Percentiles rank a stretch among this genome's conserved stretches.
Conservation (phyloP, 2,329 filamentous ascomycete species). For the Ophiosphaerella narmari region DNA sequence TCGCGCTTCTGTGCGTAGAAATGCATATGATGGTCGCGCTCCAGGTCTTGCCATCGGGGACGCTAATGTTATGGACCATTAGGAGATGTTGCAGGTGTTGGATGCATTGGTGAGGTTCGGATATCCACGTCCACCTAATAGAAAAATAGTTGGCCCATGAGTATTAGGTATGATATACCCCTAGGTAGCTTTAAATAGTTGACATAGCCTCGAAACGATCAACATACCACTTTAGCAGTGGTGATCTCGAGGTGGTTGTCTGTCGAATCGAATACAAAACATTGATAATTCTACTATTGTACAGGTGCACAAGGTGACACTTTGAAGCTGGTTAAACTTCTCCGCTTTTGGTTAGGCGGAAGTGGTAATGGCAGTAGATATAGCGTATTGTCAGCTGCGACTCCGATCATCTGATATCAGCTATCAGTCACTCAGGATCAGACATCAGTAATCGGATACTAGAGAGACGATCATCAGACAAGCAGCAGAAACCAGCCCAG, state of each 20-base stretch:
- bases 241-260: conserved; percentile 4
- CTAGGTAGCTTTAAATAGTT: conserved; percentile 1
- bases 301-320: no score
- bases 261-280: not conserved
- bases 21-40: not conserved
- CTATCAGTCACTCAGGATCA: no score
- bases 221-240: not conserved
- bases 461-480: no score
- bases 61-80: conserved; percentile 1
- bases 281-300: not conserved
- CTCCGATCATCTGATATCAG: no score
- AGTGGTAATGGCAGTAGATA: no score
- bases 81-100: not conserved
- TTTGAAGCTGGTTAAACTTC: no score
- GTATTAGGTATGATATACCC: not conserved
- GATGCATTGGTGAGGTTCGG: not conserved
- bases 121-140: not conserved
- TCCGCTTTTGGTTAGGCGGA: no score
- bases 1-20: conserved; percentile 1
- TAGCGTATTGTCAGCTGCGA: no score
- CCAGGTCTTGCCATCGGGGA: not conserved
- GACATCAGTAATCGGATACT: no score
- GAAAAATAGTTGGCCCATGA: not conserved
- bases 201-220: not conserved
- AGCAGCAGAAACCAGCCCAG: no score